phyloP scores from a whole-genome alignment of 371 early-diverging fungal genomes.

The Mortierella sp. region DNA sequence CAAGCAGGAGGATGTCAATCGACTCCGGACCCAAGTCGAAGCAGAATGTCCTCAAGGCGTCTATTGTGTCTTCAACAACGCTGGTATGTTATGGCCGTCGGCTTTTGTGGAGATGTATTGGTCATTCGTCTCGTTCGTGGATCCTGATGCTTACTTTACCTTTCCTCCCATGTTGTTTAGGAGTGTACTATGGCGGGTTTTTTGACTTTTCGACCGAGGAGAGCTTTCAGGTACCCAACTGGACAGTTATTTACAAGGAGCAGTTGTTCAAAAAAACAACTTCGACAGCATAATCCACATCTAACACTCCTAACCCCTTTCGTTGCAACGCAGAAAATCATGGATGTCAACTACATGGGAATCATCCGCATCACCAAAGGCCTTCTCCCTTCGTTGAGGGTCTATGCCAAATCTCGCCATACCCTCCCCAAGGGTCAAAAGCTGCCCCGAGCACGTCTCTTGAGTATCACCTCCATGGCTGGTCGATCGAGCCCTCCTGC shows the following conservation, averaged over 20 bases:
- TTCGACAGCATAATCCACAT: no score
- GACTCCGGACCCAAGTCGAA: constrained; percentile 46
- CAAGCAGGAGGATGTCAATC: constrained; percentile 49
- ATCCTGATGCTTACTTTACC: not conserved
- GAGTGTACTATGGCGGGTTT: constrained; percentile 43
- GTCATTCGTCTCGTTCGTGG: not conserved
- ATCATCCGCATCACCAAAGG: constrained; percentile 57
- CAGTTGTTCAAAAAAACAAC: no score
- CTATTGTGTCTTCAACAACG: constrained; percentile 54
- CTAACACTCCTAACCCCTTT: no score
- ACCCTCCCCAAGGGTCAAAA: constrained; percentile 37
- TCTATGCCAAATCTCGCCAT: constrained; percentile 47
- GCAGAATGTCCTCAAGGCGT: constrained; percentile 54
- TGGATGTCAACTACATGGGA: constrained; percentile 61
- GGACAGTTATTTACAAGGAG: no score
- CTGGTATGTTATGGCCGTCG: constrained; percentile 22
- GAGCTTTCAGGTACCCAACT: constrained; percentile 43
- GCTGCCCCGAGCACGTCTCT: constrained; percentile 51
- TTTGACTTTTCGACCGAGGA: constrained; percentile 49
- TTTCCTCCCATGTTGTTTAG: not conserved
- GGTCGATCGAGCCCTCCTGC: constrained; percentile 54
- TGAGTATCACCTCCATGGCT: constrained; percentile 56
- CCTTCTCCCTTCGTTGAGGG: constrained; percentile 53
- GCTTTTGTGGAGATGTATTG: not conserved
- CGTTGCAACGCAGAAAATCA: no score